phyloP scores from a whole-genome alignment of 352 stramenopile genomes.

The Globisporangium yorkense region DNA sequence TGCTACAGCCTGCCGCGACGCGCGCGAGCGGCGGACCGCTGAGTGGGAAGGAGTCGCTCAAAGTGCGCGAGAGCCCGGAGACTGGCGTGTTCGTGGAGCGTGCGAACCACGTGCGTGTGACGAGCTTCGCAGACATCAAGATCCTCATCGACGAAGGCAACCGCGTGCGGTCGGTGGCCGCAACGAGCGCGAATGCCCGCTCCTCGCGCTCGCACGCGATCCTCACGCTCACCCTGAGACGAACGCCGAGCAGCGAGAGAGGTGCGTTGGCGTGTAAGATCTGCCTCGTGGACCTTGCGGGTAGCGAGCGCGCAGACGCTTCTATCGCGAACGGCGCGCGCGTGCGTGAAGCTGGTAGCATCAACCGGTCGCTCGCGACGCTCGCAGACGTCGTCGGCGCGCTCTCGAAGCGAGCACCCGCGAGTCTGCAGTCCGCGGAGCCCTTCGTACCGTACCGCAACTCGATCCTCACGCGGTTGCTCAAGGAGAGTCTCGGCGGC shows the following conservation, averaged over 20 bases:
- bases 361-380: slow-evolving; percentile 82
- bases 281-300: slow-evolving; percentile 67
- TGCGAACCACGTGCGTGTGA: slow-evolving; percentile 36
- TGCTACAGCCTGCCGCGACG: slow-evolving; percentile 24
- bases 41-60: slow-evolving; percentile 44
- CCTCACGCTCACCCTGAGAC: slow-evolving; percentile 52
- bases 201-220: slow-evolving; percentile 65
- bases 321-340: slow-evolving; percentile 35
- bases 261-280: slow-evolving; percentile 28
- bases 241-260: slow-evolving; percentile 11
- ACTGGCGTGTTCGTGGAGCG: slow-evolving; percentile 63
- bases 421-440: slow-evolving; percentile 12
- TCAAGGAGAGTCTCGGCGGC: slow-evolving; percentile 77
- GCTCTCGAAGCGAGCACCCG: slow-evolving; percentile 30
- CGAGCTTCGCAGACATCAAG: slow-evolving; percentile 47
- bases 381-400: slow-evolving; percentile 83
- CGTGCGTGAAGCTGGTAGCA: slow-evolving; percentile 66
- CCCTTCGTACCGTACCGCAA: slow-evolving; percentile 87
- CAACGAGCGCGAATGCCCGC: slow-evolving; percentile 35
- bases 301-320: slow-evolving; percentile 56
- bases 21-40: not conserved
- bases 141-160: slow-evolving; percentile 58
- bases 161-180: slow-evolving; percentile 41
- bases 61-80: slow-evolving; percentile 68
- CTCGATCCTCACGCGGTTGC: slow-evolving; percentile 76